Conservation (phyloP, 768 basidiomycete genomes). For the Russula earlei region DNA sequence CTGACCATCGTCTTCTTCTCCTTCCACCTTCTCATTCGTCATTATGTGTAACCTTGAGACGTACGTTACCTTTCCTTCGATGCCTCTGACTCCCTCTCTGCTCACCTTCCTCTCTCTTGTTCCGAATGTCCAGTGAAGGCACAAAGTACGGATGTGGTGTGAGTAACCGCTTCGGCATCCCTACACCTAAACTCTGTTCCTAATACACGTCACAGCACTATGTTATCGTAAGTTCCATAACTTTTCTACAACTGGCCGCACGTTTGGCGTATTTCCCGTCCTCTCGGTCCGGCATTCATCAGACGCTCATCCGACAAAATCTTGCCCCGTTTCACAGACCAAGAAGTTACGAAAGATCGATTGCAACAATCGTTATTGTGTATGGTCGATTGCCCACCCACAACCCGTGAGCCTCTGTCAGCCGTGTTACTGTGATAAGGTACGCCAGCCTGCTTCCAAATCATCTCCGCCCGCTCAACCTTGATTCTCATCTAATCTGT, state of each 20-base stretch:
- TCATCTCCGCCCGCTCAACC: not conserved
- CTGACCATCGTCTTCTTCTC: not conserved
- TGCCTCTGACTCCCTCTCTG: slow-evolving; percentile 1
- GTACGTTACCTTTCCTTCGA: slow-evolving; percentile 24
- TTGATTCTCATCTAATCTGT: not conserved
- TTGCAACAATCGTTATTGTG: slow-evolving; percentile 40
- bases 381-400: slow-evolving; percentile 33
- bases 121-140: slow-evolving; percentile 47
- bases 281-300: slow-evolving; percentile 7
- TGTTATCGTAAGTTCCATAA: slow-evolving; percentile 42
- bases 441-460: slow-evolving; percentile 23
- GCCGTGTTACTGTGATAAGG: slow-evolving; percentile 37
- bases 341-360: slow-evolving; percentile 43
- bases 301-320: not conserved
- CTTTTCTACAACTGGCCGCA: slow-evolving; percentile 6
- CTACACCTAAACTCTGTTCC: slow-evolving; percentile 22
- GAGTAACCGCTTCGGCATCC: slow-evolving; percentile 20
- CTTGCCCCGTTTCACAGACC: slow-evolving; percentile 32
- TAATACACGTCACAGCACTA: slow-evolving; percentile 44
- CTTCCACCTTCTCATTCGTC: not conserved
- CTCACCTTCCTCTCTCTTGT: slow-evolving; percentile 17
- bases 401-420: slow-evolving; percentile 27
- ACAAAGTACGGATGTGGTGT: slow-evolving; percentile 65
- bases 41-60: slow-evolving; percentile 34
- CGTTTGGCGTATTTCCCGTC: not conserved